Percentiles rank a stretch among this genome's conserved stretches.
These are phyloP conservation scores for Coix lacrymajobi DNA, from an alignment of 176 grass and related monocot genomes.

Conservation along the genomic window DNA sequence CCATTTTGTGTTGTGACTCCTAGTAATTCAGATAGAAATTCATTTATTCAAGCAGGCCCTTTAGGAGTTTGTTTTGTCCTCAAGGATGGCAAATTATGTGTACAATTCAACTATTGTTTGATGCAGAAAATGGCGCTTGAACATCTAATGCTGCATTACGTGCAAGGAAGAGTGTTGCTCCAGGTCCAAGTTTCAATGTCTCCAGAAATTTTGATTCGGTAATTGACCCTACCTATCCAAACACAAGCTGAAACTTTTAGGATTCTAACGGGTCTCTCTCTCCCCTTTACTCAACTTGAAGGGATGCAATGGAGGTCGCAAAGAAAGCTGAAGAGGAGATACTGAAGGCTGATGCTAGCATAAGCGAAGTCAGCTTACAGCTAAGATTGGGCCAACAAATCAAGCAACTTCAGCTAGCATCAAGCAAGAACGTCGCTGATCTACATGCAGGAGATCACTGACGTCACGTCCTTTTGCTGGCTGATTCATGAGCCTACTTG, in stretches of 20 bases:
- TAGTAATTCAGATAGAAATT: neutral
- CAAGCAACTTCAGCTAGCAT: slow-evolving; percentile 41
- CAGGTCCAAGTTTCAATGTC: slow-evolving; percentile 84
- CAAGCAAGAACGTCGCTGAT: slow-evolving; percentile 3
- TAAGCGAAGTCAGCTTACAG: slow-evolving; percentile 86
- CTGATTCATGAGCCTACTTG: neutral
- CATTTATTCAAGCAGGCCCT: neutral
- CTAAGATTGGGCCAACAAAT: slow-evolving; percentile 71
- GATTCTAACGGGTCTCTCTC: neutral
- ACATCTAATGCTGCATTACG: slow-evolving; percentile 64
- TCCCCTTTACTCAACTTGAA: slow-evolving; percentile 32
- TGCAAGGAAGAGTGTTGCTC: slow-evolving; percentile 71
- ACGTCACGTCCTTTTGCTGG: neutral
- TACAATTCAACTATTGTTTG: slow-evolving; percentile 4
- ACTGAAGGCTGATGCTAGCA: slow-evolving; percentile 53
- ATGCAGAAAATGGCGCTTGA: slow-evolving; percentile 90
- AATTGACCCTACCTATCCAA: slow-evolving; percentile 24
- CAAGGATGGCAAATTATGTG: neutral
- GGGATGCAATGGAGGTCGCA: slow-evolving; percentile 81
- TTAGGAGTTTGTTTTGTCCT: neutral
- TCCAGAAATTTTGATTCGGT: slow-evolving; percentile 66
- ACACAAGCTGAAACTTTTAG: neutral
- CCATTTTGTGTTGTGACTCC: neutral
- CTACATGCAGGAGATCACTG: slow-evolving; percentile 9
- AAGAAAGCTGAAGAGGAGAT: slow-evolving; percentile 73